These are phyloP conservation scores for Pseudocercospora ulei DNA, from an alignment of 2,329 filamentous ascomycete species.

Conservation along the genomic window DNA sequence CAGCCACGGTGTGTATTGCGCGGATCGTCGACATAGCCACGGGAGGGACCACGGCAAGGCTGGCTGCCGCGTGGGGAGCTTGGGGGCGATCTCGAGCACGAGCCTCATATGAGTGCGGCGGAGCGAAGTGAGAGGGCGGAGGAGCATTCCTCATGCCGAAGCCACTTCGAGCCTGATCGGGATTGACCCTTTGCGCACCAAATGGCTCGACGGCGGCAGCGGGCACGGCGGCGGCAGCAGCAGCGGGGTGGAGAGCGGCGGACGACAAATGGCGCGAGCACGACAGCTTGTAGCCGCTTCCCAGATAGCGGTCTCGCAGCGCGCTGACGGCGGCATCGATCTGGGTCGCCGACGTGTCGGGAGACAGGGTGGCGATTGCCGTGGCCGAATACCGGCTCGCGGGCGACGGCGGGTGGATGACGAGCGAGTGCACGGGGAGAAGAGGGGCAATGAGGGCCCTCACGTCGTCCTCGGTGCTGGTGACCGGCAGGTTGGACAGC, in stretches of 20 bases:
- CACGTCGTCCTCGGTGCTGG: conserved; percentile 53
- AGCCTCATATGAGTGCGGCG: conserved; percentile 60
- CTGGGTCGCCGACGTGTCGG: conserved; percentile 70
- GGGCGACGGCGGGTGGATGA: conserved; percentile 19
- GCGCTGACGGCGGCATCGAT: conserved; percentile 70
- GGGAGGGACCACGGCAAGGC: conserved; percentile 53
- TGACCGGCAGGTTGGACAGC: conserved; percentile 46
- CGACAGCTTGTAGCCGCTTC: conserved; percentile 70
- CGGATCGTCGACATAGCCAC: conserved; percentile 67
- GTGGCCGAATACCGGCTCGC: conserved; percentile 55
- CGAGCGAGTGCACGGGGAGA: conserved; percentile 27
- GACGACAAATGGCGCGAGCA: conserved; percentile 78
- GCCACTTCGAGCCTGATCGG: conserved; percentile 28
- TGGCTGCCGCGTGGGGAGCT: conserved; percentile 15
- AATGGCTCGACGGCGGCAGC: conserved; percentile 26
- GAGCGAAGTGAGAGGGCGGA: conserved; percentile 56
- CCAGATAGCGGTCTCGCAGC: conserved; percentile 74
- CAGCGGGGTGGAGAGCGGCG: conserved; percentile 16
- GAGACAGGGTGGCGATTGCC: conserved; percentile 70
- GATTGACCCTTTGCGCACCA: conserved; percentile 26
- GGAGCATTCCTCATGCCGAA: conserved; percentile 38
- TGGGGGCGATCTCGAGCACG: conserved; percentile 1
- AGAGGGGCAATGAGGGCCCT: conserved; percentile 37
- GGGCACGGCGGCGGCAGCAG: conserved; percentile 7
- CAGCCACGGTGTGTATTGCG: conserved; percentile 79